Evolutionary conservation across 2,329 filamentous ascomycete species (phyloP).

Genomic region (Alternaria hordeiaustralica): DNA sequence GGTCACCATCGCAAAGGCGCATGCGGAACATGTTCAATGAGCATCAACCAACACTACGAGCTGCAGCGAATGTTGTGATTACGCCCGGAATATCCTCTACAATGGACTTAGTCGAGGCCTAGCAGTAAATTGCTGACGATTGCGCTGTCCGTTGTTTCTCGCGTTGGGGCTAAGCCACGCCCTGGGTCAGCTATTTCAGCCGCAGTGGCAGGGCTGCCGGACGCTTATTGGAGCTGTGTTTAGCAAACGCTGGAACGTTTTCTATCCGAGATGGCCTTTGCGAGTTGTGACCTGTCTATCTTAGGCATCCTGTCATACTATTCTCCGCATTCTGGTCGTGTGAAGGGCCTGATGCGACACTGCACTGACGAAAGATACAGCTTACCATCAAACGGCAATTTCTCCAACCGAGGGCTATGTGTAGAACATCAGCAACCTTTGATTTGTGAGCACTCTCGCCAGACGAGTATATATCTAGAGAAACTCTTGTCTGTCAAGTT

Average conservation of each 20-base stretch:
- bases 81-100: not conserved
- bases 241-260: not conserved
- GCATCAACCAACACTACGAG: not conserved
- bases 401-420: conserved; percentile 15
- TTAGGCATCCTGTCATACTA: not conserved
- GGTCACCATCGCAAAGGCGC: not conserved
- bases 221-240: conserved; percentile 3
- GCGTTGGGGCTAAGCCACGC: conserved; percentile 3
- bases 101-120: not conserved
- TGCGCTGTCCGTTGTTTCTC: conserved; percentile 3
- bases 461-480: conserved; percentile 18
- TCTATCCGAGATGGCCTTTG: not conserved
- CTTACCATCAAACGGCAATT: conserved; percentile 16
- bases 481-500: conserved; percentile 10
- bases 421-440: conserved; percentile 1
- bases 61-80: not conserved
- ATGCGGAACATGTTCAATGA: not conserved
- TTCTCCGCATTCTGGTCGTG: not conserved
- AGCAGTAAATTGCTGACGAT: not conserved
- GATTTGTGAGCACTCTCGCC: not conserved
- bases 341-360: conserved; percentile 3
- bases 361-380: not conserved
- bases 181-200: conserved; percentile 11
- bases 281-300: not conserved
- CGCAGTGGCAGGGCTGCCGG: not conserved